These are phyloP conservation scores for Tuber microsphaerosporum DNA, from an alignment of 495 filamentous ascomycete species.

Conservation along the genomic window DNA sequence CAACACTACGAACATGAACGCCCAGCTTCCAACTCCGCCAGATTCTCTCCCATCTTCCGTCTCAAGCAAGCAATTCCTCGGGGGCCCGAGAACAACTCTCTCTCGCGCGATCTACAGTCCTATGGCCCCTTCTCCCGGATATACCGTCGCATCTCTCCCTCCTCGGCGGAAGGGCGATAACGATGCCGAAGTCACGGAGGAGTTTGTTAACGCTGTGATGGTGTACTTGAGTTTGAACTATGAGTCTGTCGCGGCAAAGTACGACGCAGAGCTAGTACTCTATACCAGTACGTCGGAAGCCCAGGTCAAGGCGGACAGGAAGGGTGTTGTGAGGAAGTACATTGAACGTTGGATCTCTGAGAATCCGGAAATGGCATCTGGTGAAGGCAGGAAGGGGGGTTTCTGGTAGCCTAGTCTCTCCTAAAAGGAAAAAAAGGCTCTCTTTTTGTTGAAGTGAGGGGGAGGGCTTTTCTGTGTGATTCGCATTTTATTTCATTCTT, in stretches of 20 bases:
- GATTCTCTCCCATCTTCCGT: slow-evolving; percentile 23
- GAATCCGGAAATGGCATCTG: slow-evolving; percentile 38
- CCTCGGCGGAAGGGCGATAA: slow-evolving; percentile 33
- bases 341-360: slow-evolving; percentile 37
- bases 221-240: slow-evolving; percentile 37
- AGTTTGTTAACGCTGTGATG: slow-evolving; percentile 36
- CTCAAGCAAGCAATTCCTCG: slow-evolving; percentile 23
- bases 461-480: not conserved
- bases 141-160: slow-evolving; percentile 40
- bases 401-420: slow-evolving; percentile 31
- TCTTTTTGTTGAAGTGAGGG: not conserved
- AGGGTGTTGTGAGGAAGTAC: slow-evolving; percentile 34
- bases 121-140: slow-evolving; percentile 38
- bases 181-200: slow-evolving; percentile 33
- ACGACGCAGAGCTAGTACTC: slow-evolving; percentile 34
- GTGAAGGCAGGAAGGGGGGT: slow-evolving; percentile 38
- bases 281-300: slow-evolving; percentile 28
- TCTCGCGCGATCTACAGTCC: slow-evolving; percentile 31
- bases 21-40: slow-evolving; percentile 36
- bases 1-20: slow-evolving; percentile 10
- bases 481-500: not conserved
- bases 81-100: slow-evolving; percentile 17
- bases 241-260: slow-evolving; percentile 37
- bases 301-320: slow-evolving; percentile 34
- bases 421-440: not conserved